Percentiles rank a stretch among this genome's conserved stretches.
These are phyloP conservation scores for Trichocomaceae sp. DNA, from an alignment of 2,329 filamentous ascomycete genomes.

Conservation along the genomic window DNA sequence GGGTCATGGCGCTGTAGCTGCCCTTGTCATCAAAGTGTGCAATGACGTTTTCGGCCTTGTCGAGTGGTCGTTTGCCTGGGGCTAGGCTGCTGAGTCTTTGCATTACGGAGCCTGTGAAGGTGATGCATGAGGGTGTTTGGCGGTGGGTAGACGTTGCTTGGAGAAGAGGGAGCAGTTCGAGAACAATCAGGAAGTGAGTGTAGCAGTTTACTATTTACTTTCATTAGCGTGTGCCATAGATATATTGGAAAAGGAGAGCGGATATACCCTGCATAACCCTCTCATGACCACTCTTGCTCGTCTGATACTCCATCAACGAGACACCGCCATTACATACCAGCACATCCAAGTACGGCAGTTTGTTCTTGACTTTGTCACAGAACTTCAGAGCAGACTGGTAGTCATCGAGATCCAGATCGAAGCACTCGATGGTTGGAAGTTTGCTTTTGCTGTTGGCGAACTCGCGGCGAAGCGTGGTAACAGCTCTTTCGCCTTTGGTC, in stretches of 20 bases:
- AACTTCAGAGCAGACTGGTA: slow-evolving; percentile 14
- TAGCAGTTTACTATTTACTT: slow-evolving; percentile 17
- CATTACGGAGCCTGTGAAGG: slow-evolving; percentile 13
- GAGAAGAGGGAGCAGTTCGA: slow-evolving; percentile 15
- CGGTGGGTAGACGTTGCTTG: slow-evolving; percentile 5
- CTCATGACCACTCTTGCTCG: slow-evolving; percentile 17
- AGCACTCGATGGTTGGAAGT: slow-evolving; percentile 39
- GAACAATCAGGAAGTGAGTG: slow-evolving; percentile 14
- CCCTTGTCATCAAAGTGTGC: not conserved
- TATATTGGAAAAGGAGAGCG: not conserved
- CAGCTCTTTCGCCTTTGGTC: slow-evolving; percentile 39
- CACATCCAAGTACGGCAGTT: slow-evolving; percentile 14
- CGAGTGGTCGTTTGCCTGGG: not conserved
- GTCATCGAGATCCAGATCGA: slow-evolving; percentile 40
- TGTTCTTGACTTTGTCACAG: slow-evolving; percentile 5
- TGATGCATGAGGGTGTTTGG: slow-evolving; percentile 10
- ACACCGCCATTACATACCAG: slow-evolving; percentile 15
- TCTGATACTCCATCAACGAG: slow-evolving; percentile 10
- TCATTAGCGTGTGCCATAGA: not conserved
- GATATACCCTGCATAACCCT: slow-evolving; percentile 1
- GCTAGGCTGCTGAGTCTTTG: slow-evolving; percentile 9
- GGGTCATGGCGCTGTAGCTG: not conserved
- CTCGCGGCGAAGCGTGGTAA: not conserved
- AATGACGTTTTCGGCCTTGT: not conserved
- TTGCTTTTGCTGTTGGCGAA: slow-evolving; percentile 22